These are phyloP conservation scores for Ophiostoma angusticollis DNA, from an alignment of 2,329 filamentous ascomycete genomes.

Conservation along the genomic window DNA sequence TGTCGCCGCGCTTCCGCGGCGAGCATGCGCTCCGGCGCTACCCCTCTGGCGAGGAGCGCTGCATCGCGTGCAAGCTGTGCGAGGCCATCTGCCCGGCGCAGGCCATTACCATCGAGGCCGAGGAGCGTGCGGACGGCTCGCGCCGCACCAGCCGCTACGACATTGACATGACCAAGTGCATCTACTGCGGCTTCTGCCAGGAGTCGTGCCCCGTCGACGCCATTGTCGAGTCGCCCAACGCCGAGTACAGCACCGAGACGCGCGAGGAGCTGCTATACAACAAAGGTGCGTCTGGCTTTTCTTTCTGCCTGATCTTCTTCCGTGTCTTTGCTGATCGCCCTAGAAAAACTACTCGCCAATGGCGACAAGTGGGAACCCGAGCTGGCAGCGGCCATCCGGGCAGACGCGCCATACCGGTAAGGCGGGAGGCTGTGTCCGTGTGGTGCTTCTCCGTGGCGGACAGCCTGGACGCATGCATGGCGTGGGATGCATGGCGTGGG, in stretches of 20 bases:
- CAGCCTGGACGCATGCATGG: too few relatives aligned
- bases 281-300: conserved; percentile 44
- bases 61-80: conserved; percentile 99
- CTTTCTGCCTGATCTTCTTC: too few relatives aligned
- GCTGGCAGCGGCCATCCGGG: conserved; percentile 79
- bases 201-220: conserved; percentile 98
- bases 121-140: conserved; percentile 92
- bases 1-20: conserved; percentile 94
- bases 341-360: conserved; percentile 74
- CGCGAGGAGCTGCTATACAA: conserved; percentile 95
- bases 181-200: conserved; percentile 99
- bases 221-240: conserved; percentile 54
- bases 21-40: conserved; percentile 95
- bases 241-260: conserved; percentile 51
- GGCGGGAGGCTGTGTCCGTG: too few relatives aligned
- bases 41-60: conserved; percentile 94
- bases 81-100: conserved; percentile 96
- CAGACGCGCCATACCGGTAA: conserved; percentile 86
- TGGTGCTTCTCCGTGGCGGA: too few relatives aligned
- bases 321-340: neutral
- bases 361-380: conserved; percentile 98
- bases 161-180: conserved; percentile 99
- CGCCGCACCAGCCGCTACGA: conserved; percentile 94
- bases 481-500: too few relatives aligned
- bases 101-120: conserved; percentile 97